Evolutionary conservation across 371 early-diverging fungal species (phyloP), one percentile per base, ranked within the genome.

Genomic region (Apophysomyces sp.): DNA sequence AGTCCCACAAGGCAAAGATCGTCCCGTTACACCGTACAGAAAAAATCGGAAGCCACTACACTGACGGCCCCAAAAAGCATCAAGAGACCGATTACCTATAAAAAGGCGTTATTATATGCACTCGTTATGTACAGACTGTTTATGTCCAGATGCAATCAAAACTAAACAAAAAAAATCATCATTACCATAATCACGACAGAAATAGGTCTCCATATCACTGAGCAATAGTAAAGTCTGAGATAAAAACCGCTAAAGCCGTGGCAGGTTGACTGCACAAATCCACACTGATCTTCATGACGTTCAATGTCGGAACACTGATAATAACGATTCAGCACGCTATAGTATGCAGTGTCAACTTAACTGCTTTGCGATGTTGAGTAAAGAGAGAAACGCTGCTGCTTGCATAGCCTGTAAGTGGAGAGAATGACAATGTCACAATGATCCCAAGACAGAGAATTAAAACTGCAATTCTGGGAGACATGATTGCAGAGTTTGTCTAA

Each of bases 31-130:
- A 56, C 77, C 77, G 34, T 80, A 82, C 89, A 88, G 60, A 89
- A 89, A 53, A 88, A 89, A 60, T 89, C 89, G 12, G 87, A 86
- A 12, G 89, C 89, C 0, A 86, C 85, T 3, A 86, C 80, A 7
- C 89, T 84, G 12, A 88, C 76, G 24, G 87, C 84, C 5, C 84
- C 83, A 72, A 89, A 89, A 5, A 88, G 54, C 29, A 85, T 69
- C 2, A 82, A 16, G 31, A 85, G 58, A 60, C 73, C 71, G 13
- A 64, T 15, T 31, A 62, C 66, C 85, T 82, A 61, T 11, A 54
- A 11, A 52, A 39, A 60, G 41, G 49, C 4, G 30, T 36, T n/a
- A 11, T 29, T 36, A 52, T 31, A 51, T 31, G 55, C 12, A 58
- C 49, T 39, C 36, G 24, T 34, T 24, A 51, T 28, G 27, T 52